These are phyloP conservation scores for Eimeria brunetti DNA, from an alignment of 169 alveolate species.

Conservation along the genomic window DNA sequence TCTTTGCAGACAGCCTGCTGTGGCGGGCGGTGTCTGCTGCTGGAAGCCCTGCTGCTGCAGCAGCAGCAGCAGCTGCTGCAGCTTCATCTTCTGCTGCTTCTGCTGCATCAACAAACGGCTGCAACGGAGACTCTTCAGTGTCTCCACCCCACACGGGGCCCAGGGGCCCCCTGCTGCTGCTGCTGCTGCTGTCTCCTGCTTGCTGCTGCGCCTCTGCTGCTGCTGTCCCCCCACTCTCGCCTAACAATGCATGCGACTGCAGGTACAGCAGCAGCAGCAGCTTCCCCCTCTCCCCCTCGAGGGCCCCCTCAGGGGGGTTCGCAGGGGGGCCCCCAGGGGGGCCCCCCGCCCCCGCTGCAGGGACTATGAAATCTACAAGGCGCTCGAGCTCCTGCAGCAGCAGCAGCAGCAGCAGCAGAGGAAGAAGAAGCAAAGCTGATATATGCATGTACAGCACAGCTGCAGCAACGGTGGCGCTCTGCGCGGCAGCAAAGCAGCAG, in stretches of 20 bases:
- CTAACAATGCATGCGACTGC: constrained; percentile 29
- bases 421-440: not conserved
- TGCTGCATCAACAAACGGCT: not conserved
- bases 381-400: constrained; percentile 22
- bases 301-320: not conserved
- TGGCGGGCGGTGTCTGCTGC: too few relatives aligned
- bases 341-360: not conserved
- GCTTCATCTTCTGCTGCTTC: not conserved
- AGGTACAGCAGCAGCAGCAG: constrained; percentile 14
- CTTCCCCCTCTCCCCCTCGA: not conserved
- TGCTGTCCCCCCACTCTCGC: constrained; percentile 10
- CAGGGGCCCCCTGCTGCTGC: not conserved
- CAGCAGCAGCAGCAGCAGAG: not conserved
- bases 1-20: not conserved
- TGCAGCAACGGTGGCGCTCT: too few relatives aligned
- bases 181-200: not conserved
- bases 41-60: too few relatives aligned
- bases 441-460: not conserved
- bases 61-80: too few relatives aligned
- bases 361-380: not conserved
- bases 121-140: not conserved
- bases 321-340: not conserved
- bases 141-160: not conserved
- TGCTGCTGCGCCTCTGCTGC: constrained; percentile 55
- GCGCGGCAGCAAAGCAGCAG: not conserved